A percentile compares a stretch with the other conserved stretches of the same genome.
Conservation (phyloP, 176 grass and related monocot species). For the Ensete ventricosum region DNA sequence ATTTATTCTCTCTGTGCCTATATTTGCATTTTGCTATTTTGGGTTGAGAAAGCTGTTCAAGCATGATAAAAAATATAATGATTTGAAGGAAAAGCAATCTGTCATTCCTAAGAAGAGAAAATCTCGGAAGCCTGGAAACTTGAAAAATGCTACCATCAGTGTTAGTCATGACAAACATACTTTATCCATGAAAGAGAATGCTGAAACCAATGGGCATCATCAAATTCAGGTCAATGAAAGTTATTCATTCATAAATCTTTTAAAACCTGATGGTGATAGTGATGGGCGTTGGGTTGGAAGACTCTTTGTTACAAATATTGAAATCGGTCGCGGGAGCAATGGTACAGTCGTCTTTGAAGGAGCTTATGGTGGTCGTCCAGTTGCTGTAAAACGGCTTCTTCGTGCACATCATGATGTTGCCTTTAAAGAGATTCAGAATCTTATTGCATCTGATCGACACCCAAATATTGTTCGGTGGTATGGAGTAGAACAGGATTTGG, state of each 20-base stretch:
- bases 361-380: slow-evolving; percentile 58
- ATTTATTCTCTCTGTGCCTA: slow-evolving; percentile 23
- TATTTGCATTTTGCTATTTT: neutral
- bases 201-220: slow-evolving; percentile 35
- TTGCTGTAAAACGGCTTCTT: slow-evolving; percentile 84
- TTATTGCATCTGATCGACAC: slow-evolving; percentile 86
- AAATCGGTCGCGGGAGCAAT: slow-evolving; percentile 97
- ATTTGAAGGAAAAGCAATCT: slow-evolving; percentile 35
- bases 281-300: slow-evolving; percentile 70
- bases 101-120: slow-evolving; percentile 68
- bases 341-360: slow-evolving; percentile 95
- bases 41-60: slow-evolving; percentile 30
- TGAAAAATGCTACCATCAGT: slow-evolving; percentile 9
- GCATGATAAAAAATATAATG: slow-evolving; percentile 26
- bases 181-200: slow-evolving; percentile 29
- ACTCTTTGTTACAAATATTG: slow-evolving; percentile 56
- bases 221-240: slow-evolving; percentile 9
- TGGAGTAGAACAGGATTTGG: slow-evolving; percentile 59
- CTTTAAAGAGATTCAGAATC: slow-evolving; percentile 78
- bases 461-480: slow-evolving; percentile 91
- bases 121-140: slow-evolving; percentile 39
- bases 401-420: slow-evolving; percentile 83
- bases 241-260: neutral
- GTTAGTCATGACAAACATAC: slow-evolving; percentile 13
- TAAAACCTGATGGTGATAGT: slow-evolving; percentile 15